phyloP scores from a whole-genome alignment of 1,284 basidiomycete species.

The Pyrrhoderma noxium region DNA sequence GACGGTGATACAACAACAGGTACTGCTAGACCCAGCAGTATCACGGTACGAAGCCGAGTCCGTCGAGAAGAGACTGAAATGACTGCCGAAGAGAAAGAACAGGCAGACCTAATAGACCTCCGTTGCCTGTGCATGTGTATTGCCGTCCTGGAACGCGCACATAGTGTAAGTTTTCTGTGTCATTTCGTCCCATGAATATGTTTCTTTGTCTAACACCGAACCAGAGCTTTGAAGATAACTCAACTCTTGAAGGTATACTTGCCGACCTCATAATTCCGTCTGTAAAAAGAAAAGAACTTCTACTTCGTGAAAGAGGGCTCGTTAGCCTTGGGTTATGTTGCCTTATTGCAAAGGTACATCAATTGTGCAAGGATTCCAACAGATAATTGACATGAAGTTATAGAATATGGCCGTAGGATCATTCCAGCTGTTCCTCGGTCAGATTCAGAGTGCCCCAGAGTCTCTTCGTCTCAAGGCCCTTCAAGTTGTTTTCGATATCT shows the following conservation, averaged over 20 bases:
- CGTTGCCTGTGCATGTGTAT: constrained; percentile 80
- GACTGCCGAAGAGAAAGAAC: constrained; percentile 48
- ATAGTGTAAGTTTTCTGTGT: constrained; percentile 52
- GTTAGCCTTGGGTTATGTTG: constrained; percentile 51
- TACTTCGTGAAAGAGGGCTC: constrained; percentile 47
- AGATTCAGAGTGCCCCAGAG: constrained; percentile 74
- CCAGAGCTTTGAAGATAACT: constrained; percentile 40
- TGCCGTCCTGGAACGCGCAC: constrained; percentile 85
- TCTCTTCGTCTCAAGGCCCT: constrained; percentile 77
- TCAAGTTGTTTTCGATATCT: constrained; percentile 84
- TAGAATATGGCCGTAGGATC: constrained; percentile 87
- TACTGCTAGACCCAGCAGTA: constrained; percentile 1
- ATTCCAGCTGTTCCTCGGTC: constrained; percentile 86
- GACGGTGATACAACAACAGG: constrained; percentile 6
- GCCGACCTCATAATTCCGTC: constrained; percentile 54
- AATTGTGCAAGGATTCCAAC: background rate
- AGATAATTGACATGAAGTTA: background rate
- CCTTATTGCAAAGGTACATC: constrained; percentile 26
- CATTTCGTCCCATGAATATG: background rate
- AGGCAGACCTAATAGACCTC: constrained; percentile 67
- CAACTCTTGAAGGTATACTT: constrained; percentile 52
- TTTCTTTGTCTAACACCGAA: background rate
- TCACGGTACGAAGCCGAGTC: background rate
- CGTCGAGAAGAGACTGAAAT: constrained; percentile 33
- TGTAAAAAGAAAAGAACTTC: constrained; percentile 47